phyloP scores from a whole-genome alignment of 1,284 basidiomycete genomes.

The Malassezia nana region DNA sequence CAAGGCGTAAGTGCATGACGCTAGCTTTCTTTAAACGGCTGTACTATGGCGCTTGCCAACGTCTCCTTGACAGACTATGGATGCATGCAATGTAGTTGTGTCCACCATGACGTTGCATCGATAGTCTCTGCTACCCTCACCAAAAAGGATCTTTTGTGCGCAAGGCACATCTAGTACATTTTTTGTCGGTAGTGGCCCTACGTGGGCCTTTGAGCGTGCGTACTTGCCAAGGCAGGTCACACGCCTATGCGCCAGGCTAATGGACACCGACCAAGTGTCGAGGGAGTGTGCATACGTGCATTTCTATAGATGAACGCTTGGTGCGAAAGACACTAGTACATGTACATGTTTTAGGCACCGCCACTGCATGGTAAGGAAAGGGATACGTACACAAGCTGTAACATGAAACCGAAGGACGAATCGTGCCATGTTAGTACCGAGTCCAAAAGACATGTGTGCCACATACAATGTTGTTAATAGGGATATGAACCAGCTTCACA shows the following conservation, averaged over 20 bases:
- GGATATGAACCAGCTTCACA: conserved; percentile 48
- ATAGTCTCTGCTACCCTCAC: conserved; percentile 11
- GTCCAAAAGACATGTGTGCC: not conserved
- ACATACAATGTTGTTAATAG: conserved; percentile 48
- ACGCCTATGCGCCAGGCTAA: no score
- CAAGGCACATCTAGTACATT: not conserved
- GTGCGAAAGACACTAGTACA: no score
- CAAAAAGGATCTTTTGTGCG: conserved; percentile 6
- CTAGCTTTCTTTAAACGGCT: not conserved
- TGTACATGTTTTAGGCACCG: conserved; percentile 17
- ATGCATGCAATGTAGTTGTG: conserved; percentile 18
- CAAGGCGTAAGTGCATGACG: conserved; percentile 38
- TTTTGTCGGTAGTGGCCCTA: not conserved
- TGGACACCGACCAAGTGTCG: no score
- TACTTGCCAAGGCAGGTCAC: no score
- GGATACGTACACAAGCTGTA: conserved; percentile 18
- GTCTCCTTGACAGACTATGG: conserved; percentile 1
- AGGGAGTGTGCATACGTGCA: no score
- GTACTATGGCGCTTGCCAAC: not conserved
- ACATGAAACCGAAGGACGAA: not conserved
- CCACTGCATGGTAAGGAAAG: conserved; percentile 10
- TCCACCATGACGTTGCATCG: conserved; percentile 5
- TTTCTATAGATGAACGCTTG: no score
- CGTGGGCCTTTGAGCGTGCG: no score
- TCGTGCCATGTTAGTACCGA: conserved; percentile 5